A percentile compares a stretch with the other conserved stretches of the same genome.
These are phyloP conservation scores for Agroathelia rolfsii DNA, from an alignment of 1,284 basidiomycete genomes.

Conservation along the genomic window DNA sequence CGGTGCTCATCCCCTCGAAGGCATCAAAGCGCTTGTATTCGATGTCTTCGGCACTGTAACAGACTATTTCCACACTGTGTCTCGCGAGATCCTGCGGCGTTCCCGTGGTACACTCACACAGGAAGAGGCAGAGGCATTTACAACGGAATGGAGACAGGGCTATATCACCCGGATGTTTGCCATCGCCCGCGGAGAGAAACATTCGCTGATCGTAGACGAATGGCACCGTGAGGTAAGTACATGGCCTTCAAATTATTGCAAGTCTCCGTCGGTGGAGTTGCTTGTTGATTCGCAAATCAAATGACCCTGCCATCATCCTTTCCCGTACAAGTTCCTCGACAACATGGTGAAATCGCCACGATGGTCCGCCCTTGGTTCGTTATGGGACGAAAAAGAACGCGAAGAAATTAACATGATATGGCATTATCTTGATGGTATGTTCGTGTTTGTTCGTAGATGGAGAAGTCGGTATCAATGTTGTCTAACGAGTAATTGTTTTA, in stretches of 20 bases:
- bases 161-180: constrained; percentile 35
- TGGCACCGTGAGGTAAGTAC: constrained; percentile 42
- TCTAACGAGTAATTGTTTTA: too few species aligned
- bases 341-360: constrained; percentile 34
- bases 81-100: constrained; percentile 26
- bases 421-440: constrained; percentile 43
- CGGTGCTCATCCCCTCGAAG: too few species aligned
- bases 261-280: too few species aligned
- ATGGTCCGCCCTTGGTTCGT: constrained; percentile 34
- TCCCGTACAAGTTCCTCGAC: constrained; percentile 38
- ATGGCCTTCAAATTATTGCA: background rate
- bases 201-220: constrained; percentile 41
- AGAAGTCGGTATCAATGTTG: too few species aligned
- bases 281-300: background rate
- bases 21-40: constrained; percentile 46
- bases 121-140: constrained; percentile 39
- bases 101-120: constrained; percentile 12
- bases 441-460: background rate
- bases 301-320: background rate
- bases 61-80: constrained; percentile 46
- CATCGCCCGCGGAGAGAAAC: constrained; percentile 34
- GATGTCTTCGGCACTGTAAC: constrained; percentile 59
- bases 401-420: constrained; percentile 37
- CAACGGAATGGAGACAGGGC: constrained; percentile 44
- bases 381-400: constrained; percentile 34